A percentile compares a stretch with the other conserved stretches of the same genome.
Evolutionary conservation across 2,329 filamentous ascomycete genomes (phyloP).

Genomic region (Colletotrichum aenigma): DNA sequence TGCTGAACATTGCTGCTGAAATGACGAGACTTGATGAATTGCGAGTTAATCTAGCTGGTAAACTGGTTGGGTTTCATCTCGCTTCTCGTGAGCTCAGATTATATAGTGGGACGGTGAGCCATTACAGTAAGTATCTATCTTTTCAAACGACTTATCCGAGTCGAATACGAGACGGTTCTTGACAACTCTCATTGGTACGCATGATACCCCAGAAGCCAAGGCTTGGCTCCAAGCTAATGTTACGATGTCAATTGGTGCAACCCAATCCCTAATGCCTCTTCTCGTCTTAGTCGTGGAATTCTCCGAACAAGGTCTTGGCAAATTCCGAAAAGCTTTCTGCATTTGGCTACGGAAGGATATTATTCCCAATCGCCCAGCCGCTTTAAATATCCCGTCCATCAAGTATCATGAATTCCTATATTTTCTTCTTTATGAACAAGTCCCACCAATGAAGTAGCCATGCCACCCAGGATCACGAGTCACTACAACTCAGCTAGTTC

Average conservation of each 20-base stretch:
- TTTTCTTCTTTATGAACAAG: not conserved
- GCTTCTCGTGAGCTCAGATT: not conserved
- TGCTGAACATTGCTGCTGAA: not conserved
- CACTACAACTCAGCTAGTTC: not conserved
- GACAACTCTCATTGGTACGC: not conserved
- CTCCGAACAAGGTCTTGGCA: not conserved
- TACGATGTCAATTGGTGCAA: not conserved
- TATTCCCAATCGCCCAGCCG: not conserved
- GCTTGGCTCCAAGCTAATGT: not conserved
- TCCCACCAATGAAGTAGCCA: not conserved
- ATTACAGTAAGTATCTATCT: fast-evolving
- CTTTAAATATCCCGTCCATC: not conserved
- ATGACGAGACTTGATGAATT: not conserved
- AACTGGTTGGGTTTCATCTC: not conserved
- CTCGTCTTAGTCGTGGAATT: not conserved
- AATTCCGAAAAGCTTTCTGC: not conserved
- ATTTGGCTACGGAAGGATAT: not conserved
- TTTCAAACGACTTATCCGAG: fast-evolving
- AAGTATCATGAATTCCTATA: not conserved
- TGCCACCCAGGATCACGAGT: not conserved
- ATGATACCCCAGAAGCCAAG: not conserved
- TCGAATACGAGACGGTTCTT: not conserved
- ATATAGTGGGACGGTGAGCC: not conserved
- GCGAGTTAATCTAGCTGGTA: not conserved
- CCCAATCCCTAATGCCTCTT: not conserved